These are phyloP conservation scores for Aphanocladium album DNA, from an alignment of 2,329 filamentous ascomycete genomes.

Conservation along the genomic window DNA sequence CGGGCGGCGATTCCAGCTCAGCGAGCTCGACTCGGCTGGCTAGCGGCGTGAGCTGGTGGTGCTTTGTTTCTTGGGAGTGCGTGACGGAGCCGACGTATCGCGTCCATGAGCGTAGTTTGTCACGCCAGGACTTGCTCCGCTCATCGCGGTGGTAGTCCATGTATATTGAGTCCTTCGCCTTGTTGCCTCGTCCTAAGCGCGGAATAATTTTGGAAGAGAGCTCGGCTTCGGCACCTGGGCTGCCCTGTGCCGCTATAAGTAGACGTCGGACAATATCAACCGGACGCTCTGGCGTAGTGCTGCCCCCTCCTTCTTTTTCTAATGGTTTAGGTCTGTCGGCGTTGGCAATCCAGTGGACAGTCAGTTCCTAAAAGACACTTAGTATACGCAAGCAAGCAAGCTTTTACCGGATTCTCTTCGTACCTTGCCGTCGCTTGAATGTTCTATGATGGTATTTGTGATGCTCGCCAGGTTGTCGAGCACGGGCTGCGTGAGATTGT, in stretches of 20 bases:
- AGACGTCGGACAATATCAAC: constrained; percentile 43
- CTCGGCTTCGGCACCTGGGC: not conserved
- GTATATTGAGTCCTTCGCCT: constrained; percentile 13
- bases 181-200: constrained; percentile 4
- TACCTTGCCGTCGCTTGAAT: constrained; percentile 20
- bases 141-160: constrained; percentile 26
- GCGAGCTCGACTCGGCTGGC: not conserved
- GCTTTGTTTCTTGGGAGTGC: not conserved
- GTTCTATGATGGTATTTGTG: constrained; percentile 28
- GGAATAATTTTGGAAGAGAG: constrained; percentile 20
- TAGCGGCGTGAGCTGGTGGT: not conserved
- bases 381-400: not conserved
- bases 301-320: not conserved
- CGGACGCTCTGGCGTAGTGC: constrained; percentile 31
- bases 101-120: constrained; percentile 28
- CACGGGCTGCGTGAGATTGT: constrained; percentile 17
- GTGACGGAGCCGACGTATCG: constrained; percentile 23
- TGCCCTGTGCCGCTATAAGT: constrained; percentile 27
- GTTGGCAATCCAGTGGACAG: constrained; percentile 40
- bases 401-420: not conserved
- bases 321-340: constrained; percentile 4
- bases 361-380: constrained; percentile 21
- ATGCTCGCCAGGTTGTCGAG: constrained; percentile 28
- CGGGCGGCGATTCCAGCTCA: not conserved
- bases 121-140: constrained; percentile 30